Evolutionary conservation across 768 basidiomycete species (phyloP), one percentile per base, ranked within the genome.

Genomic region (Podaxis rugospora): DNA sequence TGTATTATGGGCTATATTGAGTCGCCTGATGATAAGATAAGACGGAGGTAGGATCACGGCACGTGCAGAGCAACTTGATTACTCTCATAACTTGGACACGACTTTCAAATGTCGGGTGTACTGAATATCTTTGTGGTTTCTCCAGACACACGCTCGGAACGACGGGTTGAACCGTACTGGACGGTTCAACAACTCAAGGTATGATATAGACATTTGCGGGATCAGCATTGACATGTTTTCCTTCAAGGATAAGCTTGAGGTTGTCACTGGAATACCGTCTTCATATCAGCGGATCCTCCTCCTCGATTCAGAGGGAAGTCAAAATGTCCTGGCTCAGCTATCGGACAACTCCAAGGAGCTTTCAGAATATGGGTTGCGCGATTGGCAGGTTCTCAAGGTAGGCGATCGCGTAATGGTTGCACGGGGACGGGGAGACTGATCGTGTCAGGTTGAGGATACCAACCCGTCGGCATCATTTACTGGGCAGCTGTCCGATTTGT

Each of bases 121-220:
- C 77, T 93, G 50, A 89, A 83, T 56, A 75, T 97, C 47, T 94
- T 86, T 65, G 87, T 98, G 5, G 71, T 83, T 11, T 98, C 95
- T 7, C 88, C 87, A 5, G 93, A 97, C 69, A 96, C 95, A 1
- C 89, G 85, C 64, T 93, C 93, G 0, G 96, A 98, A 74, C 84
- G 96, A 51, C 83, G 90, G 0, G 84, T 93, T 63, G 91, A 95
- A 66, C 83, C 86, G 25, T 83, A 87, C 63, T 75, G 86, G 32
- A 89, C 90, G 0, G 80, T 98, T 52, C 80, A 80, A 37, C 83
- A 90, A 66, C 86, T 98, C 65, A 98, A 97, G 85, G 94, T 93
- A 32, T 51, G 55, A 66, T 65, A 63, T 58, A 46, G 46, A 49
- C 44, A n/a, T 42, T 11, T 54, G 28, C 6, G 6, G 42, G 23